phyloP scores from a whole-genome alignment of 768 basidiomycete species.

The Naematelia aurantialba region DNA sequence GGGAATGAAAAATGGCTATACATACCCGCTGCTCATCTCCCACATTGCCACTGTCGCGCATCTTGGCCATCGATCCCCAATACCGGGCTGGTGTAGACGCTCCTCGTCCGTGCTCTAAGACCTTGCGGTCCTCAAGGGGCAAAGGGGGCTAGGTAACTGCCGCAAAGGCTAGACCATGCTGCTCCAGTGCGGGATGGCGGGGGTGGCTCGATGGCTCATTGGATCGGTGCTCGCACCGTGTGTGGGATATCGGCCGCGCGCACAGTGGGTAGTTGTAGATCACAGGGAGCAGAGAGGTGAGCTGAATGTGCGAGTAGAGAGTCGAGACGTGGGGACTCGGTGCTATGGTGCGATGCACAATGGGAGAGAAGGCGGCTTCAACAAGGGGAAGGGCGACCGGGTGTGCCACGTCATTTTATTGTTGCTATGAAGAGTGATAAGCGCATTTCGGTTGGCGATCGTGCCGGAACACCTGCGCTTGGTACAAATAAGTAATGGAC shows the following conservation, averaged over 20 bases:
- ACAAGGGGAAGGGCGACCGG: neutral
- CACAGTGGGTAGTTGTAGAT: no score
- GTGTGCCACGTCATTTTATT: neutral
- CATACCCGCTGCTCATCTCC: neutral
- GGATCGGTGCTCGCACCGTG: neutral
- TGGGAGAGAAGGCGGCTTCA: neutral
- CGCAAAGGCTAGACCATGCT: neutral
- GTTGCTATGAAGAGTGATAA: neutral
- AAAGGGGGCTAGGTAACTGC: neutral
- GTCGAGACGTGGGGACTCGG: no score
- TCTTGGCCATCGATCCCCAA: no score
- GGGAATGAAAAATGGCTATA: neutral
- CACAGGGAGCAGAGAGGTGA: no score
- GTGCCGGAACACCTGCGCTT: neutral
- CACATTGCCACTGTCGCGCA: neutral
- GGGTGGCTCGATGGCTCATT: neutral
- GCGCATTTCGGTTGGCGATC: neutral
- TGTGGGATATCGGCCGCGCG: no score
- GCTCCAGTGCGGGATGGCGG: neutral
- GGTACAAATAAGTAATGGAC: no score
- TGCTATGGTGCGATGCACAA: neutral
- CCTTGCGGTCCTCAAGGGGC: no score
- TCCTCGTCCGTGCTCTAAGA: no score
- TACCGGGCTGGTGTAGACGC: no score
- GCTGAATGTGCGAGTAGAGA: no score